Evolutionary conservation across 495 filamentous ascomycete genomes (phyloP), one percentile per base, ranked within the genome.

Genomic region (Cetradonia linearis): DNA sequence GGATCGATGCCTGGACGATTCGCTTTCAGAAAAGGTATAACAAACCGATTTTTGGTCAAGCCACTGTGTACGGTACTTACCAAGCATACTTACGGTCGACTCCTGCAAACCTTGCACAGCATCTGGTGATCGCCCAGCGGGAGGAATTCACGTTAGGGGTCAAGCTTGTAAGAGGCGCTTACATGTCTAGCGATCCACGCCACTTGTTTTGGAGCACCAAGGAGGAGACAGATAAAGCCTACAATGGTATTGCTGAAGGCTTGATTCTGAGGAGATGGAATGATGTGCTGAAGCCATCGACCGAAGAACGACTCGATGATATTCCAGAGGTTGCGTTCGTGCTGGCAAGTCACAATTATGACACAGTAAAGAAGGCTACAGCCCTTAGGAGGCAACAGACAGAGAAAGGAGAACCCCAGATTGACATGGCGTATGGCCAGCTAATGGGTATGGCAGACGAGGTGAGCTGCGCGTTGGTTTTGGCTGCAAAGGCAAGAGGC

Each of bases 381-480:
- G 72, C 73, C 1, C 70, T 88, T 30, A 77, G 80, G 38, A 75
- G 78, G 10, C 61, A 73, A 40, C 84, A 86, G 64, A 68, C 72
- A 0, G 60, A 66, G 16, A 67, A 60, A 1, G 77, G 73, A 1
- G 71, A 80, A 61, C 36, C 69, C 28, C 72, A 69, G 38, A 77
- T 81, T 5, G 80, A 87, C 27, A 76, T 95, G 18, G 83, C 83
- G 31, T 95, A 91, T 71, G 92, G 88, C 7, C 93, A 98, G 72
- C 80, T 98, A 8, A 87, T 92, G 77, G 93, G 93, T 25, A 96
- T 96, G 93, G 93, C 93, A 18, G 93, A 98, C 63, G 93, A 98
- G 67, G 83, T 98, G 25, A 89, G 85, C 72, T 87, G 88, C 63
- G 86, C 88, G 66, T 74, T 96, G 18, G 80, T 95, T 28, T 70